Percentiles rank a stretch among this genome's conserved stretches.
Conservation (phyloP, 176 grass and related monocot species). For the Luzula sylvatica region DNA sequence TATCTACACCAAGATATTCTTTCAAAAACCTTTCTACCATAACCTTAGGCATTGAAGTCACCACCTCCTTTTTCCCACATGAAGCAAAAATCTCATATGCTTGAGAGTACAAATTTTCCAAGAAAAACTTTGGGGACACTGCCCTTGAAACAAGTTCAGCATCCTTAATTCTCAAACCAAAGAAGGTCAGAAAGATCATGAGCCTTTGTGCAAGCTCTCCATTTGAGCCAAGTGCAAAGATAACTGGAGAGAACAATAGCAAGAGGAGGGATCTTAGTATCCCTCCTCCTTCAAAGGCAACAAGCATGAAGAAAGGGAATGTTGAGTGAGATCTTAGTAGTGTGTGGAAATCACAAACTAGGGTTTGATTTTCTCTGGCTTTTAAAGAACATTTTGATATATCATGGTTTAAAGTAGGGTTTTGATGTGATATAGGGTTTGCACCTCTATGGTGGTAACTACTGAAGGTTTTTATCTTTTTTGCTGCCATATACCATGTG, state of each 20-base stretch:
- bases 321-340: constrained; percentile 33
- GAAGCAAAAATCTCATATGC: constrained; percentile 42
- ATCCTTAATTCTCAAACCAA: constrained; percentile 36
- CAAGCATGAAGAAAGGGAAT: constrained; percentile 98
- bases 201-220: constrained; percentile 23
- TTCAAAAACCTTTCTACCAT: constrained; percentile 74
- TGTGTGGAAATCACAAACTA: constrained; percentile 49
- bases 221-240: constrained; percentile 40
- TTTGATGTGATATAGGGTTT: neutral
- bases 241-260: constrained; percentile 35
- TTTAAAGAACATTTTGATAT: constrained; percentile 14
- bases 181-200: constrained; percentile 68
- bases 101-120: constrained; percentile 49
- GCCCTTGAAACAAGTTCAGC: constrained; percentile 47
- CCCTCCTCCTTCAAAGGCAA: constrained; percentile 76
- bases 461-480: constrained; percentile 37
- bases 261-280: constrained; percentile 45
- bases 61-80: constrained; percentile 26
- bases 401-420: constrained; percentile 9
- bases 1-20: constrained; percentile 47
- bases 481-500: constrained; percentile 34
- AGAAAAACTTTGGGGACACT: constrained; percentile 70
- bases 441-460: constrained; percentile 28
- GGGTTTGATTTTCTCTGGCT: constrained; percentile 3
- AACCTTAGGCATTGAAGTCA: constrained; percentile 47